Evolutionary conservation across 495 filamentous ascomycete genomes (phyloP), one percentile per base, ranked within the genome.

Genomic region (Aspergillus wentii): DNA sequence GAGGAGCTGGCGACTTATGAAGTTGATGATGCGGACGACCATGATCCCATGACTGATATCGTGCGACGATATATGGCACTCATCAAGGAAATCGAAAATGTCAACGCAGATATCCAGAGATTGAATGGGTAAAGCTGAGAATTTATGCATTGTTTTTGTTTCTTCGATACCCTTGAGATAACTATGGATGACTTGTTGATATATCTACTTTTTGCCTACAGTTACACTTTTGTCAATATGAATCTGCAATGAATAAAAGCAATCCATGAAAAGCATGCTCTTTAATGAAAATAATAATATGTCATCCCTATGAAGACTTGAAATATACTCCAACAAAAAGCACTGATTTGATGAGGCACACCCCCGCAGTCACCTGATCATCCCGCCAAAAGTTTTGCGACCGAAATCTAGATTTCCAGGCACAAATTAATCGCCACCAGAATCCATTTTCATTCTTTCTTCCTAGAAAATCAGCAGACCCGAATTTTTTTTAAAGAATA

Each of bases 61-160:
- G 74, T 74, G 7, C 67, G 72, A 43, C 71, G 74, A n/a, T 83
- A 77, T 61, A 58, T 68, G 1, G 64, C 68, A 28, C 69, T 83
- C 54, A 60, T 61, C 3, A 60, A 52, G 38, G 71, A 80, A 38
- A 44, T 82, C 5, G 66, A 73, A 37, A 68, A 72, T n/a, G 72
- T 78, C 1, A 61, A 64, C 42, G 68, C 56, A 38, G 80, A 83
- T 52, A 65, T 84, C 42, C 65, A 75, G 44, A 61, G 75, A 27
- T 52, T 83, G 23, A 45, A 42, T 5, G 40, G 48, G 37, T 65
- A 51, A 40, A 19, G 15, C n/a, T 17, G 29, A n/a, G n/a, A n/a
- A n/a, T n/a, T 17, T 31, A 5, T 20, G 9, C 19, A 3, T 17
- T 35, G 16, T 22, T 21, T 10, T 35, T 9, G 9, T 21, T 21